Percentiles rank a stretch among this genome's conserved stretches.
These are phyloP conservation scores for Phytophthora sp. DNA, from an alignment of 352 stramenopile genomes.

Conservation along the genomic window DNA sequence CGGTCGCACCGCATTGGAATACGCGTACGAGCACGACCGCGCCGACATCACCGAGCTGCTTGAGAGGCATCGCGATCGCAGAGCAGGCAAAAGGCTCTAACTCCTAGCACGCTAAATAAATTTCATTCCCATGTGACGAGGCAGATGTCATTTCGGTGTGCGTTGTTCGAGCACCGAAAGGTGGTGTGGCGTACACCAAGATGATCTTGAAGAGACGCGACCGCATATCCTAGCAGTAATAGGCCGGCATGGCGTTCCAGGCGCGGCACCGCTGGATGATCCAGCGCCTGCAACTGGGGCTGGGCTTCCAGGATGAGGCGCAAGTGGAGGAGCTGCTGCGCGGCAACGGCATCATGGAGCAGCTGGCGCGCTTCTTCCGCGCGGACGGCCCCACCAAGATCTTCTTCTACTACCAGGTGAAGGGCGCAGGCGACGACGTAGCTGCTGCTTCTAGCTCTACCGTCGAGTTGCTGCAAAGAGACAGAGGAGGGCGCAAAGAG, in stretches of 20 bases:
- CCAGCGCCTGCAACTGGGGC: conserved; percentile 73
- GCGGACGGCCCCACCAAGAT: conserved; percentile 68
- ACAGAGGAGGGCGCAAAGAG: conserved; percentile 39
- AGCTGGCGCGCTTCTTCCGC: conserved; percentile 75
- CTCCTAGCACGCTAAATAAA: too few species aligned
- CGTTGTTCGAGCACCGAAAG: too few species aligned
- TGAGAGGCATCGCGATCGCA: too few species aligned
- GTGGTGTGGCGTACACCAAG: too few species aligned
- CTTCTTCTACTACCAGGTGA: conserved; percentile 82
- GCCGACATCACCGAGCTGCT: too few species aligned
- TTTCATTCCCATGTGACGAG: too few species aligned
- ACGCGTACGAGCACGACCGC: too few species aligned
- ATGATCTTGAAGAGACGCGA: conserved; percentile 14
- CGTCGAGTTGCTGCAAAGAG: conserved; percentile 7
- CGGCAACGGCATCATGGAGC: conserved; percentile 82
- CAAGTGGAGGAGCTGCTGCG: conserved; percentile 84
- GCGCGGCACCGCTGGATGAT: conserved; percentile 87
- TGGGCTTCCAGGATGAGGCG: conserved; percentile 77
- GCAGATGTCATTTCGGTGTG: too few species aligned
- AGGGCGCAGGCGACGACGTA: conserved; percentile 5
- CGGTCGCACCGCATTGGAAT: too few species aligned
- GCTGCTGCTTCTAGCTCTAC: conserved; percentile 20
- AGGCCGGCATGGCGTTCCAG: conserved; percentile 80
- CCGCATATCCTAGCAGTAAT: background rate
- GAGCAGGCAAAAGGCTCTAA: too few species aligned